Evolutionary conservation across 345 rosid species (phyloP).

Genomic region (Brassica nigra): DNA sequence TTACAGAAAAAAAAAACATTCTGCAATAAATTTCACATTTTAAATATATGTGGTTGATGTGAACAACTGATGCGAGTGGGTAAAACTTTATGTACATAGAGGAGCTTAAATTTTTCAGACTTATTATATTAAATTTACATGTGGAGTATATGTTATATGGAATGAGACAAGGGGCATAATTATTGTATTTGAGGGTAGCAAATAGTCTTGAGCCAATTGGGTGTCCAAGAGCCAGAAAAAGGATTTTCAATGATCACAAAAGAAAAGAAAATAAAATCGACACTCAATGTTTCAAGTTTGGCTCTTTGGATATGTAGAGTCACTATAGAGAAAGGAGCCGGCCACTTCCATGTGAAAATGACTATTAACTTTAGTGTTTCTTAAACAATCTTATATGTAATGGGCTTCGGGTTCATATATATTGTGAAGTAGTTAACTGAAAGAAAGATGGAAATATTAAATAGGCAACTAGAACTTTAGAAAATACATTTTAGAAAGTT

Average conservation of each 20-base stretch:
- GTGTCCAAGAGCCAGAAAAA: slow-evolving; percentile 36
- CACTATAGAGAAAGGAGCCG: slow-evolving; percentile 36
- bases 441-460: not conserved
- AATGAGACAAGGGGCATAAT: slow-evolving; percentile 25
- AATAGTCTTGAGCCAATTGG: slow-evolving; percentile 37
- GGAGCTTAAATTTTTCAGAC: not conserved
- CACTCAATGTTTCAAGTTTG: slow-evolving; percentile 31
- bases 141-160: slow-evolving; percentile 32
- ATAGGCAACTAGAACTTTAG: not conserved
- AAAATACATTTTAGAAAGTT: not conserved
- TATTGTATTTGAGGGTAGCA: slow-evolving; percentile 22
- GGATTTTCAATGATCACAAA: not conserved
- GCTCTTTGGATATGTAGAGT: slow-evolving; percentile 44
- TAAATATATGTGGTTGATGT: not conserved
- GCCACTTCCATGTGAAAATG: slow-evolving; percentile 39
- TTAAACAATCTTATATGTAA: slow-evolving; percentile 5
- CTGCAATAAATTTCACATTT: not conserved
- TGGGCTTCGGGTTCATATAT: slow-evolving; percentile 19
- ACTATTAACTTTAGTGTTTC: slow-evolving; percentile 23
- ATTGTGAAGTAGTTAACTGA: not conserved
- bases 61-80: slow-evolving; percentile 10
- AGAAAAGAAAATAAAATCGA: not conserved
- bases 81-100: not conserved
- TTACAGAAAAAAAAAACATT: not conserved
- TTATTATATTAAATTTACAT: not conserved